Conservation (phyloP, 805 yeast species). For the Saccharomyces mikatae region DNA sequence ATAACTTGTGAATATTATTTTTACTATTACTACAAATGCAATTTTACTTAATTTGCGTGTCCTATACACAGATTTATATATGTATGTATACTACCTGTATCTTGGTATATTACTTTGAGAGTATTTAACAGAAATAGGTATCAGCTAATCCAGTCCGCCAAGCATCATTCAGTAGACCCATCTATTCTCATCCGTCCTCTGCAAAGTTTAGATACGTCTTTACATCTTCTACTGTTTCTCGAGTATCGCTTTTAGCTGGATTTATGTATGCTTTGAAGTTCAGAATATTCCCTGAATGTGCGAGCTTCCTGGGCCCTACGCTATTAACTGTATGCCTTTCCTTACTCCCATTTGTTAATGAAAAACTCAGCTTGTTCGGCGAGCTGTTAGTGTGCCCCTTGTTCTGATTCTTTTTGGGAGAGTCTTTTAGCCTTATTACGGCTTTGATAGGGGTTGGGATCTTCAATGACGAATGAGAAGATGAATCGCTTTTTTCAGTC, state of each 20-base stretch:
- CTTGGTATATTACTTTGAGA: neutral
- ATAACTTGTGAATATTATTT: neutral
- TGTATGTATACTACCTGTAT: neutral
- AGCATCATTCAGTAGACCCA: neutral
- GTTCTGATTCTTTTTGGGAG: conserved; percentile 12
- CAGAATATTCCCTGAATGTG: conserved; percentile 13
- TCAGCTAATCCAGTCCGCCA: neutral
- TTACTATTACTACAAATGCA: neutral
- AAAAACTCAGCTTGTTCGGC: conserved; percentile 1
- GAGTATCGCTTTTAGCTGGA: neutral
- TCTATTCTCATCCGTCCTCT: conserved; percentile 5
- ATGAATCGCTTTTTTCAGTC: neutral
- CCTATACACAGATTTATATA: neutral
- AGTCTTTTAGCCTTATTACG: conserved; percentile 15
- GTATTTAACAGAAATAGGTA: neutral
- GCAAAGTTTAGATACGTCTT: conserved; percentile 22
- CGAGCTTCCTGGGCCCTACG: conserved; percentile 1
- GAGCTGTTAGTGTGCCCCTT: neutral
- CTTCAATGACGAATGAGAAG: conserved; percentile 8
- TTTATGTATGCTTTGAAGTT: conserved; percentile 13
- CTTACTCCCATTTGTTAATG: conserved; percentile 1
- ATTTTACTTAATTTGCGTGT: neutral
- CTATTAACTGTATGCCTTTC: neutral
- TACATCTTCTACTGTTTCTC: conserved; percentile 18
- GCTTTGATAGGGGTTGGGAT: conserved; percentile 22